Conservation (phyloP, 352 stramenopile genomes). For the Plasmopara viticola region DNA sequence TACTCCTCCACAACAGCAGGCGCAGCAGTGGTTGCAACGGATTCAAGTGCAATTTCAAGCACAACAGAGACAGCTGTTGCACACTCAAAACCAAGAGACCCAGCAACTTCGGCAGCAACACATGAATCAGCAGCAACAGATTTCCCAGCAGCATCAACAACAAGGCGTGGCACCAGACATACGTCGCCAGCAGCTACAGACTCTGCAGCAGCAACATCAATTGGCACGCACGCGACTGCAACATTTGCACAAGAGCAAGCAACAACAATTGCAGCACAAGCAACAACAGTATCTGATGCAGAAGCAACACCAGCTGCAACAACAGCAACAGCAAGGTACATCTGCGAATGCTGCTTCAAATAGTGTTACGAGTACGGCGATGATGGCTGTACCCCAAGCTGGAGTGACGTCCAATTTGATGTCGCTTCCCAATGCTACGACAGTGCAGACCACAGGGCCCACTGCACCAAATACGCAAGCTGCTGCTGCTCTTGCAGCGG, state of each 20-base stretch:
- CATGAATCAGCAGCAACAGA: conserved; percentile 66
- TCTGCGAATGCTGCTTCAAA: conserved; percentile 20
- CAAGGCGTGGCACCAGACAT: conserved; percentile 52
- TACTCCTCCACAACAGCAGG: conserved; percentile 53
- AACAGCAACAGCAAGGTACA: conserved; percentile 48
- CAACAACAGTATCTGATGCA: conserved; percentile 76
- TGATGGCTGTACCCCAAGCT: conserved; percentile 31
- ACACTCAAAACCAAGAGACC: conserved; percentile 73
- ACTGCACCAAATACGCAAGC: conserved; percentile 25
- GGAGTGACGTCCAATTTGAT: conserved; percentile 23
- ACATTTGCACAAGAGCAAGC: conserved; percentile 74
- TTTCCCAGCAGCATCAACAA: conserved; percentile 64
- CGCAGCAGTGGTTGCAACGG: conserved; percentile 75
- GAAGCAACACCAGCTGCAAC: conserved; percentile 69
- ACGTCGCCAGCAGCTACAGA: conserved; percentile 61
- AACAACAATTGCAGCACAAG: conserved; percentile 74
- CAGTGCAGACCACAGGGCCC: conserved; percentile 31
- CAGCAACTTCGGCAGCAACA: conserved; percentile 73
- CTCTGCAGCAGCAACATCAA: conserved; percentile 72
- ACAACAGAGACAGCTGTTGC: conserved; percentile 63
- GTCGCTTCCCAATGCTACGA: conserved; percentile 35
- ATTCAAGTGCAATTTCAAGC: conserved; percentile 80
- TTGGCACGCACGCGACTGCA: conserved; percentile 57
- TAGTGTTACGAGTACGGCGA: conserved; percentile 14
- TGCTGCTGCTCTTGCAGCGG: conserved; percentile 19